Base-by-base conservation (phyloP, 768 basidiomycete genomes). In the Hemileccinum rubropunctum region DNA sequence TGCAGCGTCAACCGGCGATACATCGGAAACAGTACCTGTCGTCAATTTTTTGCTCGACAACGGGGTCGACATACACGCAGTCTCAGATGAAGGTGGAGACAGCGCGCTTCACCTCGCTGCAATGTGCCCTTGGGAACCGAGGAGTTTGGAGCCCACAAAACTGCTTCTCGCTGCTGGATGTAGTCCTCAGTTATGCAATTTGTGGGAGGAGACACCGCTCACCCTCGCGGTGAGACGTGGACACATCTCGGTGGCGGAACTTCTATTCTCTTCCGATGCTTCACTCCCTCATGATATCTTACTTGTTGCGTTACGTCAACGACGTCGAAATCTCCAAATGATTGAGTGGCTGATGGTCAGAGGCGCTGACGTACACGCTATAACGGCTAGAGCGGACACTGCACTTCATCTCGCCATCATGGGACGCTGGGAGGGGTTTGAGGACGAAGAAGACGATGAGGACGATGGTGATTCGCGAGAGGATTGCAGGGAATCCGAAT, bases 101-200 rank as follows among this genome's bases (percentile, higher is more conserved):
- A 36, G 13, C 4, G 38, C 38, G 4, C 30, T 47, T 6, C 46
- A 47, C 15, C 46, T 47, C 3, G 38, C 30, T 13, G 38, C 21
- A 6, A 40, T 34, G 21, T 47, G 26, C 6, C 30, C 46, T 40
- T 47, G 38, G 46, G 46, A 47, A 40, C 26, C 46, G 3, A 27
- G 46, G 9, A 28, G 27, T 15, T n/a, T 47, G 20, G 46, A 39
- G 13, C 32, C 40, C 1, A 40, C 28, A 20, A 13, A 36, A 27
- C 17, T 55, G 2, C 53, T 55, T 0, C 1, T 47, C 6, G 18
- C 40, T 7, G 54, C 52, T 10, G 53, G 53, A n/a, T 41, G 45
- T 5, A 12, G 39, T 7, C 45, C 17, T 13, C 6, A 15, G 1
- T 9, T 13, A 8, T 12, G 0, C 3, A 54, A 55, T 30, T 0